Percentiles rank a stretch among this genome's conserved stretches.
Conservation (phyloP, 208 protist species). For the Trypanosoma brucei region DNA sequence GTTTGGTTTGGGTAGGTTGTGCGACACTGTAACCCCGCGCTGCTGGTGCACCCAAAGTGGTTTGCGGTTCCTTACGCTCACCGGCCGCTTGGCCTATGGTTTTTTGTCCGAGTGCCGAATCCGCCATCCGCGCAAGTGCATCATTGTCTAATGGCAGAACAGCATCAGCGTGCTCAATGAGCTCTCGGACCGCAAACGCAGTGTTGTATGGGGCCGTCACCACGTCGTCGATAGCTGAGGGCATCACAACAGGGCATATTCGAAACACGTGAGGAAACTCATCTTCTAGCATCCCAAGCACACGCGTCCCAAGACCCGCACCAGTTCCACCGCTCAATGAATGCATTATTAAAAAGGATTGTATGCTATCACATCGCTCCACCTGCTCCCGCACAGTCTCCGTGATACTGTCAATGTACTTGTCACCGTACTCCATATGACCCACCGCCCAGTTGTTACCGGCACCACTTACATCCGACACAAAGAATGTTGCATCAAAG, state of each 20-base stretch:
- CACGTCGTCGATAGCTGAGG: slow-evolving; percentile 91
- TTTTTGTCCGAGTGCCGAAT: slow-evolving; percentile 31
- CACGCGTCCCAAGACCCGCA: slow-evolving; percentile 91
- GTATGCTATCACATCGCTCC: slow-evolving; percentile 93
- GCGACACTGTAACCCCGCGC: slow-evolving; percentile 54
- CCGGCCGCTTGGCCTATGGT: slow-evolving; percentile 7
- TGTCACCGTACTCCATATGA: slow-evolving; percentile 89
- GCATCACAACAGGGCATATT: slow-evolving; percentile 88
- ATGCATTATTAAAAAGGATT: slow-evolving; percentile 94
- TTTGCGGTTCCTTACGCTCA: slow-evolving; percentile 5
- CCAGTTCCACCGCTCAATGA: slow-evolving; percentile 96
- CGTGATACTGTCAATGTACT: slow-evolving; percentile 77
- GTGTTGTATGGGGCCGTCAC: slow-evolving; percentile 96
- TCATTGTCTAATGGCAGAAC: slow-evolving; percentile 94
- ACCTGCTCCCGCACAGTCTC: slow-evolving; percentile 84
- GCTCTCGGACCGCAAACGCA: slow-evolving; percentile 84
- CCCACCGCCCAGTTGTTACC: slow-evolving; percentile 94
- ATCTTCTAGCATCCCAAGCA: slow-evolving; percentile 91
- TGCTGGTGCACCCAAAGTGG: slow-evolving; percentile 28
- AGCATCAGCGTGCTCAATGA: slow-evolving; percentile 93
- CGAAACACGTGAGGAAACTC: slow-evolving; percentile 91
- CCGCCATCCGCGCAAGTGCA: slow-evolving; percentile 82
- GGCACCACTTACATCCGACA: slow-evolving; percentile 83
- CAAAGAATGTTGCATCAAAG: slow-evolving; percentile 89
- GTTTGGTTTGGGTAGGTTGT: slow-evolving; percentile 63